phyloP scores from a whole-genome alignment of 1,139 yeast genomes.

The Debaryomyces coudertii region DNA sequence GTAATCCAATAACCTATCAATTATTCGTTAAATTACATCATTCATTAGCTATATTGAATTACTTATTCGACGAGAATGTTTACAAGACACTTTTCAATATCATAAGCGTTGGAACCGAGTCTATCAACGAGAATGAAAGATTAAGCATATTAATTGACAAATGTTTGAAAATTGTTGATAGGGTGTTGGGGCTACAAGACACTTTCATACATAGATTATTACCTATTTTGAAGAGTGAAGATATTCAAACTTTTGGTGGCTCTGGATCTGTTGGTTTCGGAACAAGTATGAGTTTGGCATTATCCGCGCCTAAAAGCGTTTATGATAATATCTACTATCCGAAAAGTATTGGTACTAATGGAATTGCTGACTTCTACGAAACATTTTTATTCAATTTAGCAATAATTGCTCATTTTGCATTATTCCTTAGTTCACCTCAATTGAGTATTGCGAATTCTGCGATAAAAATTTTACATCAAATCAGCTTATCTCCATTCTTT shows the following conservation, averaged over 20 bases:
- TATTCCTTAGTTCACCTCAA: slow-evolving; percentile 66
- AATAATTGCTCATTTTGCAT: slow-evolving; percentile 67
- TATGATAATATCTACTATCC: slow-evolving; percentile 58
- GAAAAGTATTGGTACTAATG: slow-evolving; percentile 59
- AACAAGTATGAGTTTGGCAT: slow-evolving; percentile 32
- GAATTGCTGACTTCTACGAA: slow-evolving; percentile 67
- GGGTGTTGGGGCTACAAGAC: slow-evolving; percentile 57
- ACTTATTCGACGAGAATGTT: slow-evolving; percentile 60
- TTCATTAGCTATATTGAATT: slow-evolving; percentile 65
- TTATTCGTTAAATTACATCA: slow-evolving; percentile 61
- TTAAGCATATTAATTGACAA: slow-evolving; percentile 25
- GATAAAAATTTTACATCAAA: slow-evolving; percentile 52
- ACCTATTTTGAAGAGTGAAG: slow-evolving; percentile 31
- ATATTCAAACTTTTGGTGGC: slow-evolving; percentile 12
- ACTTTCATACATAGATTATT: slow-evolving; percentile 32
- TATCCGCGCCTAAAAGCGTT: slow-evolving; percentile 36
- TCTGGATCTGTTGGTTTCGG: slow-evolving; percentile 25
- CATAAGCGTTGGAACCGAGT: slow-evolving; percentile 57
- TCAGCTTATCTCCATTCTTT: slow-evolving; percentile 57
- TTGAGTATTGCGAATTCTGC: slow-evolving; percentile 54
- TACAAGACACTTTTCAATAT: slow-evolving; percentile 59
- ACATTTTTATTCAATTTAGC: slow-evolving; percentile 70
- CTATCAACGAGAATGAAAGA: slow-evolving; percentile 39
- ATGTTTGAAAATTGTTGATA: slow-evolving; percentile 49
- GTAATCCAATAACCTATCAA: slow-evolving; percentile 30